Evolutionary conservation across 1,284 basidiomycete genomes (phyloP).

Genomic region (Austroboletus rostrupii): DNA sequence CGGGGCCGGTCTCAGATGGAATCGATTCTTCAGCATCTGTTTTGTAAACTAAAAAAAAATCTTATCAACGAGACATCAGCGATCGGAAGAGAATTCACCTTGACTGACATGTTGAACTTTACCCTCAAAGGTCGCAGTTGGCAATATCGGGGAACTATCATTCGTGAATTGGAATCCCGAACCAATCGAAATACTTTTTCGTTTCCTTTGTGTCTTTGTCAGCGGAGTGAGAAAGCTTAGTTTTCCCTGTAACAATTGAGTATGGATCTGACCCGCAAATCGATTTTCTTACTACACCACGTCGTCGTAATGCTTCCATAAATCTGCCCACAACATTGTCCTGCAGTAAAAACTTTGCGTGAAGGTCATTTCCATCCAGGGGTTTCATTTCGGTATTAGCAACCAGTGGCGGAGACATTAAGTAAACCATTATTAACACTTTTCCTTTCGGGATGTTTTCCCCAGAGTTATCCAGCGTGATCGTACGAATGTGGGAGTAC

Average conservation of each 20-base stretch:
- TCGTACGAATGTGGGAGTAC: conserved; percentile 40
- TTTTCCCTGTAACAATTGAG: conserved; percentile 25
- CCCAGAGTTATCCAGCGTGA: conserved; percentile 36
- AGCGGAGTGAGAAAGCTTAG: conserved; percentile 23
- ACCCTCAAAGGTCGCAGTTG: conserved; percentile 28
- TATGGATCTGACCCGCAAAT: not conserved
- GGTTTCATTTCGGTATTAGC: conserved; percentile 30
- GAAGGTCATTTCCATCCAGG: conserved; percentile 20
- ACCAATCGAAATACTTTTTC: conserved; percentile 27
- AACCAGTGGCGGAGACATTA: conserved; percentile 40
- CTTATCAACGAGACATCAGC: not conserved
- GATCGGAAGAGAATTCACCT: conserved; percentile 6
- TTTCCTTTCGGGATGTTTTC: conserved; percentile 17
- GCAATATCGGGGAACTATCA: conserved; percentile 21
- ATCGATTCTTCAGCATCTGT: conserved; percentile 22
- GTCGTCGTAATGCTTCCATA: conserved; percentile 35
- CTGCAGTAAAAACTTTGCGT: conserved; percentile 38
- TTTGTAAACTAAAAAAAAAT: conserved; percentile 24
- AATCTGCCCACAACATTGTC: conserved; percentile 36
- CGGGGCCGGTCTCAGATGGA: not conserved
- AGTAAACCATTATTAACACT: conserved; percentile 31
- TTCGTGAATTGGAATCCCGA: conserved; percentile 24
- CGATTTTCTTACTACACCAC: conserved; percentile 39
- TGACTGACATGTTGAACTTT: conserved; percentile 30
- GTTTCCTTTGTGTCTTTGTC: conserved; percentile 11